Base-by-base conservation (phyloP, 129 eudicot species). In the Tagetes patula region DNA sequence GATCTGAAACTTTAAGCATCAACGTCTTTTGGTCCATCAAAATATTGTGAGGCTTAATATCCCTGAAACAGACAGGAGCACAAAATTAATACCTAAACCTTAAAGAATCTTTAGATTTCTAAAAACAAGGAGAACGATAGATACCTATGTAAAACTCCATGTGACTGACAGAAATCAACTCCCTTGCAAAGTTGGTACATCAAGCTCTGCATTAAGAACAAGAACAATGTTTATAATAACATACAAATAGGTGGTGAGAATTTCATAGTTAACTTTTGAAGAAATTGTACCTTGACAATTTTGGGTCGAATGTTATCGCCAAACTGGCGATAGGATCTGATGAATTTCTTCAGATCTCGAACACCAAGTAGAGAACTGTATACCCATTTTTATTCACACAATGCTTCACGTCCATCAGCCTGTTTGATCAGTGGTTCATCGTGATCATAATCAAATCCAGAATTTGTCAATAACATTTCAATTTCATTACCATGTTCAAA, bases 11-110 rank as follows among this genome's bases (percentile, higher is more conserved):
- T 76, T 94, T 94, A 8, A 94, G 91, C 84, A 73, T 79, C 81
- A 79, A 52, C 1, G 96, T 84, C 81, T 84, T 90, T 60, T 84
- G 85, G 45, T 94, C 96, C 99, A 94, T 88, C 87, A 94, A 78
- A 31, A 94, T 96, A 84, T 94, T 94, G 81, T 94, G 97, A 60
- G 99, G 99, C 79, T 94, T 94, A 73, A 94, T 91, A 82, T 94
- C 99, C 85, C 99, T 89, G 75, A 38, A 72, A 0, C 27, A 65
- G 8, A 46, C 11, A 0, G 58, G 39, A 47, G 32, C 62, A 5
- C 38, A 6, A 9, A 62, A 34, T 32, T 3, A 31, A 34, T 31
- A 42, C 30, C 36, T 9, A 46, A 59, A 50, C 1, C 34, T 20
- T 14, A 77, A 36, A 30, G 8, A 63, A 34, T 20, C 13, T 48